Conservation (phyloP, 2,329 filamentous ascomycete species). For the Raffaelea ambrosiae region DNA sequence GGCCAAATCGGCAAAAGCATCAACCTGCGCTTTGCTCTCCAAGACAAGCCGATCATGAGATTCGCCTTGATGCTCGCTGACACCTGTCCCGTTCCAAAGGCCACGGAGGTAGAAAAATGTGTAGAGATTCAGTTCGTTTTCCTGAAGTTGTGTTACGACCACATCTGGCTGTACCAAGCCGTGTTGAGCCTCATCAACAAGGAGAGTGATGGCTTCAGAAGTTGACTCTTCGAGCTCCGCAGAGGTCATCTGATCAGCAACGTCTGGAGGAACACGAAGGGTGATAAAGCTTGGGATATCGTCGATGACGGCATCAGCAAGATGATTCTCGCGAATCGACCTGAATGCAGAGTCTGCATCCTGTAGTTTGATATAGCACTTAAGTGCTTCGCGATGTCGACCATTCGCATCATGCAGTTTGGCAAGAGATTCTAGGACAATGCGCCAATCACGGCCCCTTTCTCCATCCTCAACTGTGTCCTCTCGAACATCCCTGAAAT, state of each 20-base stretch:
- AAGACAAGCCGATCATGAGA: conserved; percentile 47
- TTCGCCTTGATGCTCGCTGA: conserved; percentile 44
- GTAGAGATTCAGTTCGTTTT: conserved; percentile 61
- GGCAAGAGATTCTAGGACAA: conserved; percentile 79
- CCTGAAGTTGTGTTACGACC: conserved; percentile 70
- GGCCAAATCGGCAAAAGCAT: conserved; percentile 79
- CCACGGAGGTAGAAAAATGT: conserved; percentile 87
- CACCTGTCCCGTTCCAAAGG: conserved; percentile 70
- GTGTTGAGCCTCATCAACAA: conserved; percentile 85
- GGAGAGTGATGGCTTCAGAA: conserved; percentile 71
- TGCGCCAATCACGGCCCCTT: conserved; percentile 73
- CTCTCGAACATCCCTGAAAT: conserved; percentile 64
- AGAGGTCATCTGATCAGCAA: conserved; percentile 55
- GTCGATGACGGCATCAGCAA: conserved; percentile 82
- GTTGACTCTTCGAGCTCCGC: conserved; percentile 71
- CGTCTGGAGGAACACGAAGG: conserved; percentile 69
- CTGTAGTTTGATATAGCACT: conserved; percentile 82
- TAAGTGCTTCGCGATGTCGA: conserved; percentile 73
- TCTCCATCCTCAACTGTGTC: conserved; percentile 57
- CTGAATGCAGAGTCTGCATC: conserved; percentile 85
- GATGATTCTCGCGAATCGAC: conserved; percentile 76
- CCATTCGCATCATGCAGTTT: conserved; percentile 77
- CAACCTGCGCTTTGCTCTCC: conserved; percentile 62
- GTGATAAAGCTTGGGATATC: conserved; percentile 85
- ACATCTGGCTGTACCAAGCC: conserved; percentile 71